A percentile compares a stretch with the other conserved stretches of the same genome.
Conservation (phyloP, 805 yeast species). For the Saturnispora serradocipensis region DNA sequence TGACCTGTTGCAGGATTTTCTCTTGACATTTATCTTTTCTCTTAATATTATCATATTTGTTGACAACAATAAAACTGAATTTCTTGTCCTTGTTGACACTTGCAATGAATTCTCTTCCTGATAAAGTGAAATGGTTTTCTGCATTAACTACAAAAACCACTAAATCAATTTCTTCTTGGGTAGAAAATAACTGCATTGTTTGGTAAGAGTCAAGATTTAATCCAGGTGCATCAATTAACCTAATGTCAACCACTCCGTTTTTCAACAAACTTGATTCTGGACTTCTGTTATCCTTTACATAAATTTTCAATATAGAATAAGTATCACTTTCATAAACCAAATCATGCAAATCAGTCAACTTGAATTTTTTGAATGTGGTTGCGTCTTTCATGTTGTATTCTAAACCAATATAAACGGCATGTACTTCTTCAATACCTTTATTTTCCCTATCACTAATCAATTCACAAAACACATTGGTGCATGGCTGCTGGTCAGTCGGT, state of each 20-base stretch:
- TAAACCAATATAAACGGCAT: constrained; percentile 63
- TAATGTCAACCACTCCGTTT: constrained; percentile 88
- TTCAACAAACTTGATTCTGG: constrained; percentile 61
- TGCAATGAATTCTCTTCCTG: constrained; percentile 88
- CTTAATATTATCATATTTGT: constrained; percentile 77
- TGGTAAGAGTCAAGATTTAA: constrained; percentile 86
- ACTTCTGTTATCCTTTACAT: constrained; percentile 67
- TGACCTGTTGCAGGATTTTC: constrained; percentile 76
- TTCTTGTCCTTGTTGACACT: constrained; percentile 88
- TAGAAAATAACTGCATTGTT: constrained; percentile 88
- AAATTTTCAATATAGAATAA: constrained; percentile 68
- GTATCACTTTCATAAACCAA: constrained; percentile 67
- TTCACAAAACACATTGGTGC: constrained; percentile 94
- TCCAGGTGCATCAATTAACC: constrained; percentile 96
- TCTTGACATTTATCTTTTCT: constrained; percentile 73
- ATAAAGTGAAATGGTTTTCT: constrained; percentile 88
- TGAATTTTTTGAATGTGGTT: constrained; percentile 51
- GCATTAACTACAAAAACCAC: constrained; percentile 95
- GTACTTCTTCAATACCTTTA: constrained; percentile 76
- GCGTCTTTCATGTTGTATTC: constrained; percentile 48
- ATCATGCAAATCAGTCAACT: constrained; percentile 49
- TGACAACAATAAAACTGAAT: constrained; percentile 87
- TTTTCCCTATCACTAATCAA: constrained; percentile 79
- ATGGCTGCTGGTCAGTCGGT: constrained; percentile 97
- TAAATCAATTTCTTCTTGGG: constrained; percentile 95